Evolutionary conservation across 768 basidiomycete species (phyloP).

Genomic region (Fibroporia radiculosa): DNA sequence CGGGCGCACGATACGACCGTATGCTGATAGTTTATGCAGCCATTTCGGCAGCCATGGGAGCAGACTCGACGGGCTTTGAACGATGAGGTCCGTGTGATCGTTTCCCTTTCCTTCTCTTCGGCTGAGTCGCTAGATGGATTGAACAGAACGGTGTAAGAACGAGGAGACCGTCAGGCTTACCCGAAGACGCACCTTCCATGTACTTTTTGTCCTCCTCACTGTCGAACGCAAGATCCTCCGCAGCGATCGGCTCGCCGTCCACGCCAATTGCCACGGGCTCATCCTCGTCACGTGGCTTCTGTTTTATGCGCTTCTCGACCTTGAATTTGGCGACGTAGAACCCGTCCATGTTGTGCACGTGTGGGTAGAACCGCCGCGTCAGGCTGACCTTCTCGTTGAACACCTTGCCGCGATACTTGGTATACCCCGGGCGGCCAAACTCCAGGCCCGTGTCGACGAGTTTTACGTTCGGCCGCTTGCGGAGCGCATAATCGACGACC

Average conservation of each 20-base stretch:
- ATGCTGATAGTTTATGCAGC: constrained; percentile 8
- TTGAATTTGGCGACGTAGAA: constrained; percentile 99
- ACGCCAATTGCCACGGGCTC: constrained; percentile 20
- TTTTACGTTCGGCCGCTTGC: constrained; percentile 87
- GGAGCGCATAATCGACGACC: constrained; percentile 94
- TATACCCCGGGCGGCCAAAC: constrained; percentile 91
- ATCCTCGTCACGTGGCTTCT: constrained; percentile 23
- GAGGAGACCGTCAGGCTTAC: no score
- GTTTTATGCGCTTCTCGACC: constrained; percentile 72
- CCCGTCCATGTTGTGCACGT: constrained; percentile 99
- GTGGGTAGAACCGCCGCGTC: constrained; percentile 89
- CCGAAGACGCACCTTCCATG: constrained; percentile 70
- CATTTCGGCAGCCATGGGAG: constrained; percentile 8
- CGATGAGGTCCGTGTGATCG: constrained; percentile 62
- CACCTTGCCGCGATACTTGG: constrained; percentile 81
- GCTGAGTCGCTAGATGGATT: constrained; percentile 69
- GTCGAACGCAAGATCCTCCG: constrained; percentile 23
- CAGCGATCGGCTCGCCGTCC: constrained; percentile 18
- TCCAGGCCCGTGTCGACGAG: constrained; percentile 89
- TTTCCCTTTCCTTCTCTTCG: constrained; percentile 69
- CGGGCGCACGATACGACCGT: not conserved
- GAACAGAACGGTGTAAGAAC: no score
- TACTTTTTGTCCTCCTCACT: constrained; percentile 44
- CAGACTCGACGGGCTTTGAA: constrained; percentile 14
- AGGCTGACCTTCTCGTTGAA: constrained; percentile 75